Conservation (phyloP, 2,329 filamentous ascomycete genomes). For the Coleophoma cylindrospora region DNA sequence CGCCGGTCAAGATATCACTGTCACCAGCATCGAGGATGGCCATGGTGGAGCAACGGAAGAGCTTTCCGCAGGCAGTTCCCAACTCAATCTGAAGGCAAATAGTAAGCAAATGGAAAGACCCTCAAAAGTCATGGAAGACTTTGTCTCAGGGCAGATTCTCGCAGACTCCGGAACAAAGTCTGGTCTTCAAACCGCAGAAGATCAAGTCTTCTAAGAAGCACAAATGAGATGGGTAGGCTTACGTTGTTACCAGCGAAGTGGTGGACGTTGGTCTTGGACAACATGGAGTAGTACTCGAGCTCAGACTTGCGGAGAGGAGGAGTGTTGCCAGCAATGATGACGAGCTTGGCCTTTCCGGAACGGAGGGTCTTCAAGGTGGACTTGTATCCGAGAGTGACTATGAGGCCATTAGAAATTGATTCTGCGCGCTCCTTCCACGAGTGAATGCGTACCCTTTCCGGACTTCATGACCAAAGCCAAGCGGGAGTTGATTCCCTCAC, state of each 20-base stretch:
- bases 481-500: conserved; percentile 66
- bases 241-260: conserved; percentile 99
- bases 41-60: conserved; percentile 98
- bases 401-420: neutral
- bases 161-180: conserved; percentile 19
- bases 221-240: conserved; percentile 45
- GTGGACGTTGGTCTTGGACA: conserved; percentile 92
- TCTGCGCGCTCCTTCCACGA: neutral
- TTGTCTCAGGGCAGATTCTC: conserved; percentile 78
- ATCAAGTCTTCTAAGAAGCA: conserved; percentile 8
- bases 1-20: conserved; percentile 91
- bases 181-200: conserved; percentile 12
- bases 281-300: conserved; percentile 70
- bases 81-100: conserved; percentile 75
- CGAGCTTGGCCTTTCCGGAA: conserved; percentile 89
- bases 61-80: conserved; percentile 96
- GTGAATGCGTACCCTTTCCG: conserved; percentile 45
- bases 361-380: conserved; percentile 86
- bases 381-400: conserved; percentile 86
- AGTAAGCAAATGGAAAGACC: conserved; percentile 31
- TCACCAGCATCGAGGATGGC: conserved; percentile 95
- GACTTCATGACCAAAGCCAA: conserved; percentile 60
- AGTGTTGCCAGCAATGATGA: conserved; percentile 90
- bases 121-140: conserved; percentile 81
- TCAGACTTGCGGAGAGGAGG: conserved; percentile 62